A percentile compares a stretch with the other conserved stretches of the same genome.
phyloP scores from a whole-genome alignment of 345 rosid genomes.

The Schrenkiella parvula region DNA sequence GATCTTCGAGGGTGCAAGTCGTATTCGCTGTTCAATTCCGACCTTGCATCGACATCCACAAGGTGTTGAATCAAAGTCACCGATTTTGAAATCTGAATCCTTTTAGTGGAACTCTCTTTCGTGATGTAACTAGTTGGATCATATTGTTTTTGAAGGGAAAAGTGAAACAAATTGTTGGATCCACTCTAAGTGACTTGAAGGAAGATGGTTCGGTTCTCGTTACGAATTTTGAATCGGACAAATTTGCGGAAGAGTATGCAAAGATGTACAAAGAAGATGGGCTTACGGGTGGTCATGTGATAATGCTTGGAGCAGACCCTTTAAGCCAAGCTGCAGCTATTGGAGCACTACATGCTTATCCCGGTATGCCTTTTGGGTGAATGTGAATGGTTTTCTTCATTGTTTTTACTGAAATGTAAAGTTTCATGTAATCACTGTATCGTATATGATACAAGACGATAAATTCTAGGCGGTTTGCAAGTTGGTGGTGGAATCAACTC shows the following conservation, averaged over 20 bases:
- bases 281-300: constrained; percentile 83
- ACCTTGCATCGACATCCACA: constrained; percentile 92
- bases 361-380: constrained; percentile 48
- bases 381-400: background rate
- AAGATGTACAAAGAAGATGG: constrained; percentile 66
- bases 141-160: constrained; percentile 48
- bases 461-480: constrained; percentile 86
- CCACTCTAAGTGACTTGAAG: constrained; percentile 71
- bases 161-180: constrained; percentile 97
- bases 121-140: background rate
- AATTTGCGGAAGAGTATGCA: constrained; percentile 76
- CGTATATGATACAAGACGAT: constrained; percentile 36
- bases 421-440: constrained; percentile 3
- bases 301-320: constrained; percentile 96
- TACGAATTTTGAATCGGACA: constrained; percentile 83
- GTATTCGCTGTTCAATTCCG: constrained; percentile 68
- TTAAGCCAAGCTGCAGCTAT: constrained; percentile 76
- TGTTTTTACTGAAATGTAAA: constrained; percentile 1
- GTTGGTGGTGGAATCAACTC: constrained; percentile 90
- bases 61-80: constrained; percentile 40
- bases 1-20: constrained; percentile 32
- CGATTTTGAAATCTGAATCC: background rate
- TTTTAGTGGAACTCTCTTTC: background rate
- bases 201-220: constrained; percentile 64
- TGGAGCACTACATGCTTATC: constrained; percentile 80